These are phyloP conservation scores for Leptodontidium sp. DNA, from an alignment of 2,329 filamentous ascomycete species.

Conservation along the genomic window DNA sequence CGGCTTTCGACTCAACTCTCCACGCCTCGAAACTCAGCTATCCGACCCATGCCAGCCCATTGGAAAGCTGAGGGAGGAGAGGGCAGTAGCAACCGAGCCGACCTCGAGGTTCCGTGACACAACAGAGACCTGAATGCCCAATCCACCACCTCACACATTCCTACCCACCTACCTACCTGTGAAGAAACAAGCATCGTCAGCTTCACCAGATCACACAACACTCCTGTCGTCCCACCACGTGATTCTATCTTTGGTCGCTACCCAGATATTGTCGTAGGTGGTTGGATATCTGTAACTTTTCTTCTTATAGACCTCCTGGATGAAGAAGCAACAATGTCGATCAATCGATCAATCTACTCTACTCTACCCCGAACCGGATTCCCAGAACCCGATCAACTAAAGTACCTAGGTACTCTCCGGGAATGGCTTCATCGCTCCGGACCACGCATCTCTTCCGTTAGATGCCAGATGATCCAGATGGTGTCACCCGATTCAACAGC, in stretches of 20 bases:
- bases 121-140: not conserved
- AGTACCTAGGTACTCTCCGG: no score
- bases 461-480: slow-evolving; percentile 24
- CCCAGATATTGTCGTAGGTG: no score
- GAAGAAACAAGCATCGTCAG: not conserved
- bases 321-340: no score
- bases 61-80: not conserved
- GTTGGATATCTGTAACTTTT: no score
- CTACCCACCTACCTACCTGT: no score
- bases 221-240: slow-evolving; percentile 13
- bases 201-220: slow-evolving; percentile 11
- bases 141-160: not conserved
- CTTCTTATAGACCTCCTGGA: not conserved
- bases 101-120: not conserved
- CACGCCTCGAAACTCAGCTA: slow-evolving; percentile 10
- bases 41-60: slow-evolving; percentile 6
- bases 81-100: not conserved
- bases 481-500: slow-evolving; percentile 18
- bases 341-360: not conserved
- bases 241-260: slow-evolving; percentile 7
- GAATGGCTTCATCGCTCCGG: not conserved
- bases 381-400: not conserved
- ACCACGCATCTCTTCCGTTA: not conserved
- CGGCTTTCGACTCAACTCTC: slow-evolving; percentile 9
- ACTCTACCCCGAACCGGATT: slow-evolving; percentile 3